Evolutionary conservation across 2,329 filamentous ascomycete genomes (phyloP).

Genomic region (Lojkania enalia): DNA sequence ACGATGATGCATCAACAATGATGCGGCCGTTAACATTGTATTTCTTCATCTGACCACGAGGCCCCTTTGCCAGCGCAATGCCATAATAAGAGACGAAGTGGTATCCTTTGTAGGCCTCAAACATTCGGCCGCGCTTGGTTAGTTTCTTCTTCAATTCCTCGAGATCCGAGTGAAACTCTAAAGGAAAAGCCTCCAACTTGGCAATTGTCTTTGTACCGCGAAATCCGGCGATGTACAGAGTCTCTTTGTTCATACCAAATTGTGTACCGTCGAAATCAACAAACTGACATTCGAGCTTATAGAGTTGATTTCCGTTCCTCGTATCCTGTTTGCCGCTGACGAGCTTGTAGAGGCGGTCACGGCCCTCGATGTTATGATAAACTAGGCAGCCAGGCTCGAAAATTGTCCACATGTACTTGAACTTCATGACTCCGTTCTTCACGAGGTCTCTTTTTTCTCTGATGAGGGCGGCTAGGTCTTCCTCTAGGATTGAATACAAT

Average conservation of each 20-base stretch:
- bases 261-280: slow-evolving; percentile 32
- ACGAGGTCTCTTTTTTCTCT: slow-evolving; percentile 20
- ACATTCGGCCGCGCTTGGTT: slow-evolving; percentile 47
- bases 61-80: slow-evolving; percentile 13
- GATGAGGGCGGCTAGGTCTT: slow-evolving; percentile 14
- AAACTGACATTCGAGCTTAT: slow-evolving; percentile 18
- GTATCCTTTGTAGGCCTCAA: slow-evolving; percentile 48
- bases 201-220: slow-evolving; percentile 46
- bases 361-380: slow-evolving; percentile 15
- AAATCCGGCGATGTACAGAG: slow-evolving; percentile 17
- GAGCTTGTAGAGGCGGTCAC: slow-evolving; percentile 18
- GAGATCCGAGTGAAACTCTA: slow-evolving; percentile 44
- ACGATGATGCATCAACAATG: slow-evolving; percentile 53
- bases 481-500: slow-evolving; percentile 12
- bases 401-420: slow-evolving; percentile 20
- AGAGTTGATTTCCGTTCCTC: slow-evolving; percentile 13
- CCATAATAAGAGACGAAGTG: slow-evolving; percentile 24
- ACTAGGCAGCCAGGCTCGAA: slow-evolving; percentile 21
- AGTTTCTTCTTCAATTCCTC: slow-evolving; percentile 41
- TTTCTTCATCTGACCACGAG: slow-evolving; percentile 12
- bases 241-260: slow-evolving; percentile 24
- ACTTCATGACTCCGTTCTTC: slow-evolving; percentile 19
- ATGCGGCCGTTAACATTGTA: slow-evolving; percentile 41
- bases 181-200: slow-evolving; percentile 44
- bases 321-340: slow-evolving; percentile 13